Evolutionary conservation across 1,284 basidiomycete genomes (phyloP), one percentile per base, ranked within the genome.

Genomic region (Coriolopsis trogii): DNA sequence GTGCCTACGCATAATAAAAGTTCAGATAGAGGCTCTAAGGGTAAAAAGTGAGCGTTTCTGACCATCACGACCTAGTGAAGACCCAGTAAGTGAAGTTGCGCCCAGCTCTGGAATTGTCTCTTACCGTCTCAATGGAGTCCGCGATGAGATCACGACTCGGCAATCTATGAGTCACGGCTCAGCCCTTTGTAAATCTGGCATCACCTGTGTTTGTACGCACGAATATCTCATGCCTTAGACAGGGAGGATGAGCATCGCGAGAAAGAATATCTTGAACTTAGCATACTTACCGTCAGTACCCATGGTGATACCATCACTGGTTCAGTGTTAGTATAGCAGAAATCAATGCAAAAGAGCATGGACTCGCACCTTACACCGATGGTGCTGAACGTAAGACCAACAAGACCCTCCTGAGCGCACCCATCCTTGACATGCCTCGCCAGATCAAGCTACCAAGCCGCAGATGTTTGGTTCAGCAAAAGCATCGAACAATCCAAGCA

Each of bases 91-190:
- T n/a, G n/a, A n/a, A n/a, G n/a, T n/a, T n/a, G n/a, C n/a, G n/a
- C n/a, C n/a, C n/a, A n/a, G n/a, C n/a, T n/a, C n/a, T n/a, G n/a
- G n/a, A n/a, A n/a, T n/a, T n/a, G n/a, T n/a, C n/a, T n/a, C 80
- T 52, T 66, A 91, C 91, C 30, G 90, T 84, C 75, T 95, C 93
- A 54, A 95, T 88, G 28, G 89, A 91, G 66, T 95, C 93, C 18
- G 93, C 93, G 60, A 96, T 96, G 46, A 96, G 69, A 67, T 96
- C 93, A 49, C 94, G 85, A 71, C 84, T 91, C 18, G 93, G 93
- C 23, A 96, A 76, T 40, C 91, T 93, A 66, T 21, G 23, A 40
- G n/a, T n/a, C n/a, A n/a, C n/a, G n/a, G n/a, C n/a, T n/a, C n/a
- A n/a, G n/a, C n/a, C n/a, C n/a, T n/a, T n/a, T n/a, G n/a, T n/a